A percentile compares a stretch with the other conserved stretches of the same genome.
These are phyloP conservation scores for Globisporangium takayamanum DNA, from an alignment of 352 stramenopile species.

Conservation along the genomic window DNA sequence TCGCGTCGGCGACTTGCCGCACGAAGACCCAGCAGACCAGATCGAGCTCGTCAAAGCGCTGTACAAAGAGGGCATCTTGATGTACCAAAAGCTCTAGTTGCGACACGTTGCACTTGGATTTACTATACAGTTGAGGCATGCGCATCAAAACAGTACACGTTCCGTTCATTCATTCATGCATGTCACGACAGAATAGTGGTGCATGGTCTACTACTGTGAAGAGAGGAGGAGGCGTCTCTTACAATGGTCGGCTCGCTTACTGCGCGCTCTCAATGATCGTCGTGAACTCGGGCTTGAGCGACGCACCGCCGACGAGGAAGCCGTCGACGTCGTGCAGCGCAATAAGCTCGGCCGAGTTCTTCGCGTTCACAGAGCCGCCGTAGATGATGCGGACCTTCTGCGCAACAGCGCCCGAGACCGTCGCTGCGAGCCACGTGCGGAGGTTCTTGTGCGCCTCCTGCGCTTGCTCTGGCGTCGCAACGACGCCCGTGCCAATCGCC, in stretches of 20 bases:
- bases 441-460: slow-evolving; percentile 67
- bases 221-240: no score
- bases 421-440: slow-evolving; percentile 30
- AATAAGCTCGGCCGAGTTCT: slow-evolving; percentile 62
- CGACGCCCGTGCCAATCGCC: slow-evolving; percentile 90
- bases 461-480: slow-evolving; percentile 84
- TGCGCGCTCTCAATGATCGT: slow-evolving; percentile 34
- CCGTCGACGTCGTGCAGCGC: slow-evolving; percentile 78
- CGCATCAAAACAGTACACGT: not conserved
- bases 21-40: slow-evolving; percentile 68
- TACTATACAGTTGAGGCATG: not conserved
- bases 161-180: not conserved
- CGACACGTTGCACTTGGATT: not conserved
- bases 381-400: slow-evolving; percentile 52
- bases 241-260: slow-evolving; percentile 2
- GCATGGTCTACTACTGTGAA: not conserved
- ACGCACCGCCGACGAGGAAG: slow-evolving; percentile 93
- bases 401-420: slow-evolving; percentile 36
- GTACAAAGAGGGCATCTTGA: slow-evolving; percentile 73
- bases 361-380: slow-evolving; percentile 63
- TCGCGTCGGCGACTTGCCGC: slow-evolving; percentile 66
- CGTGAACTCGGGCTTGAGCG: slow-evolving; percentile 89
- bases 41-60: slow-evolving; percentile 59
- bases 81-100: slow-evolving; percentile 52
- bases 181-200: not conserved